phyloP scores from a whole-genome alignment of 257 asterid genomes.

The Knoxia roxburghii region DNA sequence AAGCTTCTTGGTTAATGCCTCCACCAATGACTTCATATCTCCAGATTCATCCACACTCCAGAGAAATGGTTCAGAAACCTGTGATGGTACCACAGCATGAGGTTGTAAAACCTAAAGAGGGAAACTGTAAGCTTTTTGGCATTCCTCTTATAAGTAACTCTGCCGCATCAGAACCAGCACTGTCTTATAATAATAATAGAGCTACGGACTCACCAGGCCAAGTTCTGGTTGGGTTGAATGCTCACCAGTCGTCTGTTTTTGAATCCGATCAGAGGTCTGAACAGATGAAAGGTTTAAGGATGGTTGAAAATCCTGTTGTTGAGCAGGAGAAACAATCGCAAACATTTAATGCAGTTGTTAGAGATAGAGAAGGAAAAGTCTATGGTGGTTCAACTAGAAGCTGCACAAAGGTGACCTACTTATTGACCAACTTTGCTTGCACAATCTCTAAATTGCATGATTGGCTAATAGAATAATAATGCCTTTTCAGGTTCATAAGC shows the following conservation, averaged over 20 bases:
- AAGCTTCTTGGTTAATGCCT: conserved; percentile 69
- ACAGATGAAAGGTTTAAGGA: conserved; percentile 54
- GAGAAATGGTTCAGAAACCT: conserved; percentile 48
- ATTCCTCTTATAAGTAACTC: conserved; percentile 52
- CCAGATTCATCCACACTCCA: conserved; percentile 51
- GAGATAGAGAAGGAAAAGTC: conserved; percentile 57
- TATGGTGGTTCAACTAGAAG: conserved; percentile 69
- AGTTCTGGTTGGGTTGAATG: conserved; percentile 27
- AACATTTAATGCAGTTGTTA: conserved; percentile 26
- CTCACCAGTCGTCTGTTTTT: conserved; percentile 33
- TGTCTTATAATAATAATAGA: conserved; percentile 23
- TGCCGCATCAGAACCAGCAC: conserved; percentile 33
- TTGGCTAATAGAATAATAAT: not conserved
- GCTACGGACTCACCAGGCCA: conserved; percentile 28
- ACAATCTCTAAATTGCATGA: not conserved
- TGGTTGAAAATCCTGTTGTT: conserved; percentile 37
- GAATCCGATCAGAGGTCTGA: conserved; percentile 51
- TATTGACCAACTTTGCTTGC: not conserved
- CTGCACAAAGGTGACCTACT: conserved; percentile 75
- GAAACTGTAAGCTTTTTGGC: conserved; percentile 81
- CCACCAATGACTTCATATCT: conserved; percentile 57
- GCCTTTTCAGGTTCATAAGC: conserved; percentile 80
- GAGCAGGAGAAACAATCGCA: conserved; percentile 61
- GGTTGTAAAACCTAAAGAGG: conserved; percentile 49
- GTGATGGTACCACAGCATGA: conserved; percentile 34